Percentiles rank a stretch among this genome's conserved stretches.
These are phyloP conservation scores for Microdochium paspali DNA, from an alignment of 2,329 filamentous ascomycete genomes.

Conservation along the genomic window DNA sequence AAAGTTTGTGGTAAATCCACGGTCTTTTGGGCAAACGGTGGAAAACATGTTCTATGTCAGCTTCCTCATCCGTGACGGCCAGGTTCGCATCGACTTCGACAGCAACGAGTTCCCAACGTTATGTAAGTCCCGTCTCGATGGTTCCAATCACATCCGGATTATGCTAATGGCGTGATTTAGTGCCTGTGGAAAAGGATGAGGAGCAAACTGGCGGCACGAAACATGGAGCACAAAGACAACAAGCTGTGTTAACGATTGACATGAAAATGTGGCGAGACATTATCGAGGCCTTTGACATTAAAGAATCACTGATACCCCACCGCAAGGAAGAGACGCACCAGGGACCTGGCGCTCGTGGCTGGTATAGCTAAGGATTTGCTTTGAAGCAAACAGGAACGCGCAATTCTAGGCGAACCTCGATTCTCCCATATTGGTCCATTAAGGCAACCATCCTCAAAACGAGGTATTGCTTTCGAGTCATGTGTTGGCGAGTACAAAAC, in stretches of 20 bases:
- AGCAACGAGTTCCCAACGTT: slow-evolving; percentile 67
- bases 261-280: slow-evolving; percentile 75
- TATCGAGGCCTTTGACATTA: slow-evolving; percentile 66
- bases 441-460: no score
- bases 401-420: not conserved
- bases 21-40: slow-evolving; percentile 85
- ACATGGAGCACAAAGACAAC: slow-evolving; percentile 58
- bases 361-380: slow-evolving; percentile 45
- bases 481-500: no score
- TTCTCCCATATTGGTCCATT: not conserved
- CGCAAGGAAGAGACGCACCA: slow-evolving; percentile 48
- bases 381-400: not conserved
- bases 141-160: slow-evolving; percentile 3
- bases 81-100: slow-evolving; percentile 65
- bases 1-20: slow-evolving; percentile 82
- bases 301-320: slow-evolving; percentile 77
- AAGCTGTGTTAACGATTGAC: slow-evolving; percentile 83
- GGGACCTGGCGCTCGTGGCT: slow-evolving; percentile 48
- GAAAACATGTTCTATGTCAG: slow-evolving; percentile 97
- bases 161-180: slow-evolving; percentile 13
- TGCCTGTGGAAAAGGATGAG: slow-evolving; percentile 35
- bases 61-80: slow-evolving; percentile 84
- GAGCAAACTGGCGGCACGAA: slow-evolving; percentile 32
- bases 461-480: no score
- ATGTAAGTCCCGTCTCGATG: slow-evolving; percentile 44